These are phyloP conservation scores for Trichoderma pleuroti DNA, from an alignment of 2,329 filamentous ascomycete species.

Conservation along the genomic window DNA sequence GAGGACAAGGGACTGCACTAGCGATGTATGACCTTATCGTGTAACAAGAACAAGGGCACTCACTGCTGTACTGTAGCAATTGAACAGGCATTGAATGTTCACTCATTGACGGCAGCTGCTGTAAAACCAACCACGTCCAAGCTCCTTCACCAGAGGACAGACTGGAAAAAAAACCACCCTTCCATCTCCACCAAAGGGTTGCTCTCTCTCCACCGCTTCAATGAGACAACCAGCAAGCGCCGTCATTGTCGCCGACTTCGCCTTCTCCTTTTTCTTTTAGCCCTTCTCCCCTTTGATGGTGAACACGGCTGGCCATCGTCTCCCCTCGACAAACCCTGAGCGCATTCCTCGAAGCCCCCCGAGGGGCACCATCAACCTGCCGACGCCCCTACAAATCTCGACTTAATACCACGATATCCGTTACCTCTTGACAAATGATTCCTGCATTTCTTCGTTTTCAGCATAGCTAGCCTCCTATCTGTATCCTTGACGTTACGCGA, in stretches of 20 bases:
- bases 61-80: too few species aligned
- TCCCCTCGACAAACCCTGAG: neutral
- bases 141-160: neutral
- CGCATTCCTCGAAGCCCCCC: constrained; percentile 1
- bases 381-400: neutral
- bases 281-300: neutral
- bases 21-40: neutral
- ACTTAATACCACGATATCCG: neutral
- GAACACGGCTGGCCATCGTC: neutral
- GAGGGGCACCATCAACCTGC: neutral
- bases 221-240: constrained; percentile 1
- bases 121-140: neutral
- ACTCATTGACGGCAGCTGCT: too few species aligned
- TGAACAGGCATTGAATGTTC: neutral
- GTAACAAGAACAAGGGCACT: neutral
- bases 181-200: constrained; percentile 8
- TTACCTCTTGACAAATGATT: neutral
- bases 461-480: neutral
- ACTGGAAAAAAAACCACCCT: neutral
- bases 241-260: neutral
- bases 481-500: neutral
- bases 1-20: neutral
- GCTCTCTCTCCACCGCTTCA: constrained; percentile 8
- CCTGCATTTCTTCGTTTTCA: neutral
- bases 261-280: constrained; percentile 8